phyloP scores from a whole-genome alignment of 805 yeast species.

The Cephaloascus fragrans region DNA sequence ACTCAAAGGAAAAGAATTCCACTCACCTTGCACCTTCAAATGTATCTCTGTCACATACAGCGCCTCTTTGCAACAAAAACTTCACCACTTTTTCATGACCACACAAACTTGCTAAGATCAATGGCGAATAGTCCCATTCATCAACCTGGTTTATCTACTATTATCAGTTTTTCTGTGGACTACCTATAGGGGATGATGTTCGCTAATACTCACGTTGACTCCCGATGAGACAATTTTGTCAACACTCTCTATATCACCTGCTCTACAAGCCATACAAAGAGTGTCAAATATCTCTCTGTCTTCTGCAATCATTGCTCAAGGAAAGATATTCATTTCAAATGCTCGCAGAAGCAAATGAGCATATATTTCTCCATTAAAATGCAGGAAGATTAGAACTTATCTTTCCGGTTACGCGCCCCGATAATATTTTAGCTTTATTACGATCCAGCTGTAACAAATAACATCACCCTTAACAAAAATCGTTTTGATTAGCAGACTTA shows the following conservation, averaged over 20 bases:
- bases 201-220: constrained; percentile 29
- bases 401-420: no score
- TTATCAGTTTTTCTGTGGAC: no score
- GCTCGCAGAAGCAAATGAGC: no score
- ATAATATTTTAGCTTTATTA: no score
- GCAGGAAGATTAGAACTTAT: no score
- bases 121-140: constrained; percentile 67
- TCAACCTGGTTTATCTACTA: constrained; percentile 46
- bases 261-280: constrained; percentile 56
- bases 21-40: constrained; percentile 53
- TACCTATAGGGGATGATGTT: no score
- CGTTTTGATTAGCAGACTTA: no score
- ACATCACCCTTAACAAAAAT: no score
- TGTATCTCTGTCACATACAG: constrained; percentile 73
- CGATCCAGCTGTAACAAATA: no score
- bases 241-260: constrained; percentile 58
- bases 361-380: no score
- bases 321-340: no score
- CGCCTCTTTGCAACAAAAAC: constrained; percentile 52
- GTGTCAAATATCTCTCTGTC: constrained; percentile 23
- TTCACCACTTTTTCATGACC: constrained; percentile 64
- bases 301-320: neutral
- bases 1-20: no score
- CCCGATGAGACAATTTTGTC: constrained; percentile 48
- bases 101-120: constrained; percentile 64